Base-by-base conservation (phyloP, 2,329 filamentous ascomycete species). In the Fusarium austroafricanum region DNA sequence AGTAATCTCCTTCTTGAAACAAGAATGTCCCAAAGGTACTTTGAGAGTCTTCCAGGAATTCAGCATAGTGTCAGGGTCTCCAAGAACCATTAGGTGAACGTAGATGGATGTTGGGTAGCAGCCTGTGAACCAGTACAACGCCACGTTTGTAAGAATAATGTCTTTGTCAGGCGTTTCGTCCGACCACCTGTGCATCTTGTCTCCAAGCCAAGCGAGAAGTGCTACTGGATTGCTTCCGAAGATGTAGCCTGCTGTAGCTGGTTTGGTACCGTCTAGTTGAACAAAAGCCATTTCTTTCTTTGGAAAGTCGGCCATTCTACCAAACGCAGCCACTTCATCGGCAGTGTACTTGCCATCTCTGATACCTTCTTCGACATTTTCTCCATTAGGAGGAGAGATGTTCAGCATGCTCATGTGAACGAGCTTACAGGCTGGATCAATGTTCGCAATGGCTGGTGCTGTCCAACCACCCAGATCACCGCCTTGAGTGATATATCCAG, bases 381-480 rank as follows among this genome's bases (percentile, higher is more conserved):
- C 61, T 0, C 54, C 61, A 0, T 23, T 17, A 6, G 62, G 61
- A 1, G 62, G 43, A 0, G 21, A 39, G 3, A 65, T 21, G 1
- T 65, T 61, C 5, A 65, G 10, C 43, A 65, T 49, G 4, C 47
- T 65, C 54, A 65, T 61, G 2, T 65, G 62, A 2, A 65, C 55
- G 0, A 65, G 35, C 3, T 65, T 65, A 3, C 62, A 65, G 2
- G 43, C 23, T 2, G 47, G 33, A 21, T 65, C 62, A 2, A 61
- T 11, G n/a, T 65, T 65, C 1, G 62, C 62, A 9, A 70, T 49
- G 3, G 49, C 43, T 0, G 67, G 58, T 3, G 62, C 67, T 2
- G 59, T 61, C 53, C 61, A 53, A 5, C 54, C 60, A 18, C 67
- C 67, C 1, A 70, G 43, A 4, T 70, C 67, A 5, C 63, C 67